Evolutionary conservation across 345 rosid genomes (phyloP), one percentile per base, ranked within the genome.

Genomic region (Anacardium occidentale): DNA sequence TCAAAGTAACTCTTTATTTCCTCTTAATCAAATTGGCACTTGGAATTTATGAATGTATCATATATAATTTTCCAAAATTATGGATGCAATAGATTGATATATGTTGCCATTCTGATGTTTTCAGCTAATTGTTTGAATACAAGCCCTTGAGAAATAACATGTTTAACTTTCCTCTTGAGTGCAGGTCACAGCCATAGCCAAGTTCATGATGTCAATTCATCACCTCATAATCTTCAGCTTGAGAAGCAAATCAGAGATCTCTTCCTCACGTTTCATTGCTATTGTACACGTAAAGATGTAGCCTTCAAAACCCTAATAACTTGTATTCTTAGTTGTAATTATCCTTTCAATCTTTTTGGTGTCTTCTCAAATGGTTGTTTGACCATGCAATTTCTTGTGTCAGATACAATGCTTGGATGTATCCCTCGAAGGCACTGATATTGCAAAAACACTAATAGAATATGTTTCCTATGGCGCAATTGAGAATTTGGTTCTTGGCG

Each of bases 201-300:
- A 11, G 68, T 29, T 32, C 29, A 42, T 44, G 79, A 72, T 24
- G 42, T 60, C 66, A 68, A 7, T 57, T 59, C 64, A 24, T n/a
- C 74, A 4, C 45, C 64, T 0, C 82, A 74, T 40, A 83, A 78
- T 71, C 78, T 78, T 47, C 83, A 80, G 24, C 63, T 75, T 2
- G 92, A 89, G 60, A 87, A 84, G 81, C 80, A 75, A 48, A 78
- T 86, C 50, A 79, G 76, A 71, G 90, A 86, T 44, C 83, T 95
- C 52, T 91, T 95, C 78, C 83, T 89, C 75, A 79, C 96, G 50
- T 91, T 88, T 81, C 98, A 80, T 69, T 95, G 96, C 84, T 95
- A 86, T 40, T 88, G 98, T 70, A 88, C 94, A 21, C 94, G 93
- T 42, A 95, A 95, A 83, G 96, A 92, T 63, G 98, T 89, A 78